Percentiles rank a stretch among this genome's conserved stretches.
These are phyloP conservation scores for Miamiensis avidus DNA, from an alignment of 169 alveolate species.

Conservation along the genomic window DNA sequence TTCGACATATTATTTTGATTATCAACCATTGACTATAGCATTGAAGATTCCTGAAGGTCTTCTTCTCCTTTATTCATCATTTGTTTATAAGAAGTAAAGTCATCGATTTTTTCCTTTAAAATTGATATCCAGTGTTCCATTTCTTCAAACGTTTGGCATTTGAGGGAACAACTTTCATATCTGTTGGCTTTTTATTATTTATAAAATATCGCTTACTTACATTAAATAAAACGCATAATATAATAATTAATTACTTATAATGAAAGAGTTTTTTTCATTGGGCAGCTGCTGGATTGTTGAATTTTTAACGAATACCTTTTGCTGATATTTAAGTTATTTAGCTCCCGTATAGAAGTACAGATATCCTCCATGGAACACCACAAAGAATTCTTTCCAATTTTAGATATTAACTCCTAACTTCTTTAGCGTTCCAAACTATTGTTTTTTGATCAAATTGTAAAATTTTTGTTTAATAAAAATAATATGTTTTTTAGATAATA, in stretches of 20 bases:
- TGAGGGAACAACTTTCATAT: neutral
- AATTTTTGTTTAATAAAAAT: no score
- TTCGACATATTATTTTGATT: neutral
- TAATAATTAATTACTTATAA: neutral
- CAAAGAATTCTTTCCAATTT: neutral
- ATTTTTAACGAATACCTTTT: neutral
- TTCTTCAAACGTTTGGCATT: no score
- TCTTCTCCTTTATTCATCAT: no score
- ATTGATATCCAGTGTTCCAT: no score
- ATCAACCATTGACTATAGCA: no score
- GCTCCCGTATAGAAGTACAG: neutral
- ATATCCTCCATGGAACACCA: neutral
- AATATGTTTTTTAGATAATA: no score
- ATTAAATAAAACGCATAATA: neutral
- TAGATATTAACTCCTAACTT: neutral
- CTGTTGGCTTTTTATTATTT: neutral
- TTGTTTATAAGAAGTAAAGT: no score
- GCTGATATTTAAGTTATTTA: neutral
- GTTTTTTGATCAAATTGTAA: no score
- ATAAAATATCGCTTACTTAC: neutral
- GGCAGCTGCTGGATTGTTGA: neutral
- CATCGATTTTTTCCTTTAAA: no score
- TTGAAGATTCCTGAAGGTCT: no score
- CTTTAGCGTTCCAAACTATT: neutral
- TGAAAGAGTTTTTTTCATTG: no score